phyloP scores from a whole-genome alignment of 1,284 basidiomycete species.

The Leccinum griseonigrum region DNA sequence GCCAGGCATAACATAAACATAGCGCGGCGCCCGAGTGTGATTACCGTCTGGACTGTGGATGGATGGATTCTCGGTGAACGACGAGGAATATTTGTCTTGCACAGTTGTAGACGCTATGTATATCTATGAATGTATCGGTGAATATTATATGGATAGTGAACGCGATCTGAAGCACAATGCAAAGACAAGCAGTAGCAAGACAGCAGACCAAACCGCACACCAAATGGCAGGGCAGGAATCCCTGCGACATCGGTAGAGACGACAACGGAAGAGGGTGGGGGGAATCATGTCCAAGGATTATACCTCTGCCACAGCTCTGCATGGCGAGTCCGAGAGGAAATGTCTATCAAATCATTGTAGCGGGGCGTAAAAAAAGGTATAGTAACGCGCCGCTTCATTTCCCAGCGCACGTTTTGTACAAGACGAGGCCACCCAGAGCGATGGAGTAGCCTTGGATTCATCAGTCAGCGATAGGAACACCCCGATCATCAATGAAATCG shows the following conservation, averaged over 20 bases:
- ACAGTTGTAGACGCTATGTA: not conserved
- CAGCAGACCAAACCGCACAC: not conserved
- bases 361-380: not conserved
- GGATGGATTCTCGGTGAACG: not conserved
- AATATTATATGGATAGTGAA: slow-evolving; percentile 2
- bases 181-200: not conserved
- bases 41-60: not conserved
- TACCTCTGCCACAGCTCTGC: not conserved
- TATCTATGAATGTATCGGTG: slow-evolving; percentile 13
- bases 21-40: not conserved
- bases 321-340: not conserved
- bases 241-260: not conserved
- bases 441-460: slow-evolving; percentile 67
- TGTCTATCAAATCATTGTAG: not conserved
- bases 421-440: slow-evolving; percentile 75
- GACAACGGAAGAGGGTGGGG: not conserved
- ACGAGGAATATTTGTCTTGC: not conserved
- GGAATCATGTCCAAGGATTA: slow-evolving; percentile 7
- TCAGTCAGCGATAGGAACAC: slow-evolving; percentile 3
- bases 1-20: not conserved
- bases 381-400: slow-evolving; percentile 40
- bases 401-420: slow-evolving; percentile 78
- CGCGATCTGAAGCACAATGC: not conserved
- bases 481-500: slow-evolving; percentile 25
- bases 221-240: not conserved